Base-by-base conservation (phyloP, 148 eudicot species). In the Chenopodium suecicum region DNA sequence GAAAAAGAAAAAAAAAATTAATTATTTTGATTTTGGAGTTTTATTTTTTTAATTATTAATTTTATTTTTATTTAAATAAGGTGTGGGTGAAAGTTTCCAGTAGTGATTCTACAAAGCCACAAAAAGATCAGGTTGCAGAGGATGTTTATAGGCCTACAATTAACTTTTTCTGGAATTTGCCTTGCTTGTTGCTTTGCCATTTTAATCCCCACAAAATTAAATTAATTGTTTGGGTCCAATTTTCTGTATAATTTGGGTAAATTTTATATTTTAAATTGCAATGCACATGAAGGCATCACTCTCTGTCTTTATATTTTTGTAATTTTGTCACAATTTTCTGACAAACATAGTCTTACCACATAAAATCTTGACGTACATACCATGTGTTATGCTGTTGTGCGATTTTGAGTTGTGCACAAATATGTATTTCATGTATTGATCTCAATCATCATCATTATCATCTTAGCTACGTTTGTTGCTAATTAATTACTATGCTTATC, bases 251-350 rank as follows among this genome's bases (percentile, higher is more conserved):
- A 4, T 64, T 65, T 77, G 71, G 72, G 44, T 6, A 41, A 41
- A 41, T 41, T 41, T 41, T 29, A 22, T 47, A 27, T 31, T 66
- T 78, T 44, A 62, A 32, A 76, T 48, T 78, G 74, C 72, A 65
- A 65, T 22, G 58, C 71, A 78, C 80, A 78, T 78, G 81, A 78
- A 32, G 11, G 52, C 48, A 68, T 48, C 27, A 16, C 80, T 29
- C 19, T 44, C 31, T 64, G 70, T 77, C 71, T 64, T 78, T 50
- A 14, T 9, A 31, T 46, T 47, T 29, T 44, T 78, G 27, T 78
- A 44, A 29, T 47, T 64, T 67, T 67, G 62, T 17, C 11, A 46
- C 23, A 12, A 10, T 29, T 27, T 19, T 60, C 67, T 58, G 68
- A 76, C 48, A 70, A 34, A 4, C 74, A 41, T 22, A 4, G 44